Base-by-base conservation (phyloP, 1,139 yeast genomes). In the Magnusiomyces tetraspermus region DNA sequence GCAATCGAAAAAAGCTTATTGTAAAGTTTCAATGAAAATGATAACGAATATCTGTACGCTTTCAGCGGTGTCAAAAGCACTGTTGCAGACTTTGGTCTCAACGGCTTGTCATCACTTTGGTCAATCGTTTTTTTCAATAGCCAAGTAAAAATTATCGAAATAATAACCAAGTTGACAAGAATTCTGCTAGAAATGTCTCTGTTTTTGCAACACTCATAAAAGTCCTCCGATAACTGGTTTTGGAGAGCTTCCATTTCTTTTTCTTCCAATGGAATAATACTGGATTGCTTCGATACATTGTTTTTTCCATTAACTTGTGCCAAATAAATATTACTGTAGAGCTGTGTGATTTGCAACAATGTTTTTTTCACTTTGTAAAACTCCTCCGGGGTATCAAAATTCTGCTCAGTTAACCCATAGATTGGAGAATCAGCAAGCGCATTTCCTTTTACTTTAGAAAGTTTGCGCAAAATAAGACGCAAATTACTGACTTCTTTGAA, bases 401-500 rank as follows among this genome's bases (percentile, higher is more conserved):
- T 38, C 3, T 61, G 62, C 2, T 21, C 30, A 5, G 26, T 44
- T 13, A 52, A 37, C 15, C 50, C 53, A 6, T 31, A 46, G 17
- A 52, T 41, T 4, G 31, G 41, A 21, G 26, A 19, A 8, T 49
- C 36, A 11, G 50, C 19, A 22, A 49, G 24, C 21, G 43, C 28
- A 4, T 45, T 11, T 24, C 46, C 49, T 21, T 52, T 49, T 21
- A 52, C 43, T 31, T 53, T 53, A 26, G 36, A 15, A 19, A 54
- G 21, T 44, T 54, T 54, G 30, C 45, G 50, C 33, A 51, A 33
- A 30, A 54, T 49, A 31, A 54, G 45, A 23, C 50, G 48, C 15
- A 54, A 47, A 36, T 54, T 54, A 13, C 37, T 19, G 17, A 45
- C 28, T 13, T 54, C 54, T 33, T 48, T 47, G 41, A 54, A 54